These are phyloP conservation scores for Hansenula lynferdii DNA, from an alignment of 1,139 yeast genomes.

Conservation along the genomic window DNA sequence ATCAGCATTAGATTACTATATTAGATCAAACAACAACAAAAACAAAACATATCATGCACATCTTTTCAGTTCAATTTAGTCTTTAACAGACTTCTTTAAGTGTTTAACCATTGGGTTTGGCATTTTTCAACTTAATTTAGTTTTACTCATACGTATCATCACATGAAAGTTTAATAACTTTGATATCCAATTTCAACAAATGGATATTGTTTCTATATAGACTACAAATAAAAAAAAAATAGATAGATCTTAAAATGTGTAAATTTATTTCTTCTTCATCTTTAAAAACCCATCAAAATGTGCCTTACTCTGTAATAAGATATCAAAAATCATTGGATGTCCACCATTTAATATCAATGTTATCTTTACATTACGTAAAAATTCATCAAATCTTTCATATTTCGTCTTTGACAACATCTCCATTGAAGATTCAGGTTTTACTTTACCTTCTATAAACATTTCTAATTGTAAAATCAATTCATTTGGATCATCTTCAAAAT, in stretches of 20 bases:
- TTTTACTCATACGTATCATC: neutral
- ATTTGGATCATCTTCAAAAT: slow-evolving; percentile 26
- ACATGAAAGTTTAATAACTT: no score
- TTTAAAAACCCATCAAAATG: slow-evolving; percentile 22
- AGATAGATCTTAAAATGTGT: neutral
- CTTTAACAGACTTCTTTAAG: slow-evolving; percentile 6
- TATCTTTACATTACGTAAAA: slow-evolving; percentile 33
- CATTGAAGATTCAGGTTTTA: slow-evolving; percentile 17
- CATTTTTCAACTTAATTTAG: neutral
- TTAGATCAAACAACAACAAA: slow-evolving; percentile 27
- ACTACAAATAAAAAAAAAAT: neutral
- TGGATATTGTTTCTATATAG: neutral
- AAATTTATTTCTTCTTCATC: slow-evolving; percentile 11
- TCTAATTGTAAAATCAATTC: slow-evolving; percentile 22
- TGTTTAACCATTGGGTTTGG: neutral
- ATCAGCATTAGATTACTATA: slow-evolving; percentile 89
- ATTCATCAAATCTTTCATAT: slow-evolving; percentile 30
- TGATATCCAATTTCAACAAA: no score
- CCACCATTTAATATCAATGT: slow-evolving; percentile 39
- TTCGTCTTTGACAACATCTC: slow-evolving; percentile 12
- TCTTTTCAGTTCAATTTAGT: neutral
- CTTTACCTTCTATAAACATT: slow-evolving; percentile 23
- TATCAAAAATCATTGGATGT: slow-evolving; percentile 38
- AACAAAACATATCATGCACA: neutral
- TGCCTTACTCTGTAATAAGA: slow-evolving; percentile 20